phyloP scores from a whole-genome alignment of 805 yeast genomes.

The Metschnikowia vanudenii region DNA sequence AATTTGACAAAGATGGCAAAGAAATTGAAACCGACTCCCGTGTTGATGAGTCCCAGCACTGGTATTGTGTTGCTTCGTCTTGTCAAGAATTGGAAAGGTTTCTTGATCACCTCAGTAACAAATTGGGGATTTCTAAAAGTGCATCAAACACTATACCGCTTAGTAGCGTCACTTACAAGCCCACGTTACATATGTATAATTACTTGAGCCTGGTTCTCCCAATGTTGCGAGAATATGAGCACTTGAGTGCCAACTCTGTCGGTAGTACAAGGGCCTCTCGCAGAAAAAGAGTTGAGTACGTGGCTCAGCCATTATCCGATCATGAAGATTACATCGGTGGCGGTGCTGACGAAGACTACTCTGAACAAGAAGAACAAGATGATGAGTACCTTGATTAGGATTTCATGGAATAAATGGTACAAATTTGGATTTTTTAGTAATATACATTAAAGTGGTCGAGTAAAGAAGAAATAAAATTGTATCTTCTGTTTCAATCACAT shows the following conservation, averaged over 20 bases:
- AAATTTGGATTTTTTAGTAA: background rate
- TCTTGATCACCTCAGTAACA: slow-evolving; percentile 23
- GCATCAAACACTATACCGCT: slow-evolving; percentile 14
- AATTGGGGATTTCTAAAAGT: slow-evolving; percentile 20
- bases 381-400: slow-evolving; percentile 11
- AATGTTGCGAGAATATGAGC: slow-evolving; percentile 21
- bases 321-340: slow-evolving; percentile 7
- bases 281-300: slow-evolving; percentile 18
- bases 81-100: slow-evolving; percentile 29
- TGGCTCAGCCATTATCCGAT: slow-evolving; percentile 4
- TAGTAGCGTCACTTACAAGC: slow-evolving; percentile 27
- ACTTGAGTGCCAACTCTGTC: slow-evolving; percentile 5
- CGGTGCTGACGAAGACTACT: slow-evolving; percentile 14
- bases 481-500: too few relatives aligned
- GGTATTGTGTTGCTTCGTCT: slow-evolving; percentile 40
- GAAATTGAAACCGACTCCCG: slow-evolving; percentile 21
- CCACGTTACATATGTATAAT: slow-evolving; percentile 28
- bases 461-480: background rate
- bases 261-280: slow-evolving; percentile 13
- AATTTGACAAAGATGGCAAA: slow-evolving; percentile 33
- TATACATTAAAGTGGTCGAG: slow-evolving; percentile 1
- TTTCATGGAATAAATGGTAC: background rate
- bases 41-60: slow-evolving; percentile 17
- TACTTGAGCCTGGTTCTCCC: slow-evolving; percentile 31
- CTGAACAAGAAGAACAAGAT: slow-evolving; percentile 17